Conservation (phyloP, 2,329 filamentous ascomycete species). For the Colletotrichum sp. region DNA sequence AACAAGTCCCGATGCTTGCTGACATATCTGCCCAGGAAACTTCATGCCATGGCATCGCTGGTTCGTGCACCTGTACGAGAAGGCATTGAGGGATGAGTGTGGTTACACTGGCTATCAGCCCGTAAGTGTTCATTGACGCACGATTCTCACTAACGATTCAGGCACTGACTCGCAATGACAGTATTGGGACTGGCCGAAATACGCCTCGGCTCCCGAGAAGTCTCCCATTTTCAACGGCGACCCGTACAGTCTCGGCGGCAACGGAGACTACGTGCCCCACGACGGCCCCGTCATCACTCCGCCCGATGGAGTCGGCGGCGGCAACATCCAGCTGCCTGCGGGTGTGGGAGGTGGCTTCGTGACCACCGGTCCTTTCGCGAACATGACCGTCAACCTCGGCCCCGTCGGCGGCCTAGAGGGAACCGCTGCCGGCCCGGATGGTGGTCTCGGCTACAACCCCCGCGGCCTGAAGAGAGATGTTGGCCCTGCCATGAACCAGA, state of each 20-base stretch:
- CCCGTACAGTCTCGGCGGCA: conserved; percentile 40
- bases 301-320: conserved; percentile 29
- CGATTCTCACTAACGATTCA: neutral
- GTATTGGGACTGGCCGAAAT: conserved; percentile 43
- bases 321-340: conserved; percentile 20
- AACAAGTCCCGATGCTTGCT: neutral
- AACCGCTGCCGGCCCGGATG: conserved; percentile 24
- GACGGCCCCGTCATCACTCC: conserved; percentile 31
- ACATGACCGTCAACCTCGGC: conserved; percentile 39
- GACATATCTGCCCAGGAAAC: neutral
- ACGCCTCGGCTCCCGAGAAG: conserved; percentile 40
- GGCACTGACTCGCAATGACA: neutral
- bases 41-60: conserved; percentile 23
- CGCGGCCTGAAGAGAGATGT: conserved; percentile 36
- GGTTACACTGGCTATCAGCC: conserved; percentile 23
- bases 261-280: conserved; percentile 37
- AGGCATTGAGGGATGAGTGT: conserved; percentile 22
- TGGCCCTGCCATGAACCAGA: conserved; percentile 31
- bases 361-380: conserved; percentile 47
- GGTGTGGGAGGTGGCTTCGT: conserved; percentile 60
- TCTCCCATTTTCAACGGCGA: conserved; percentile 58
- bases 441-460: conserved; percentile 40
- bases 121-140: neutral
- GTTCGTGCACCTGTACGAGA: conserved; percentile 15
- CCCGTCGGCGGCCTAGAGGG: conserved; percentile 29